phyloP scores from a whole-genome alignment of 176 grass and related monocot genomes.

The Carex myosuroides region DNA sequence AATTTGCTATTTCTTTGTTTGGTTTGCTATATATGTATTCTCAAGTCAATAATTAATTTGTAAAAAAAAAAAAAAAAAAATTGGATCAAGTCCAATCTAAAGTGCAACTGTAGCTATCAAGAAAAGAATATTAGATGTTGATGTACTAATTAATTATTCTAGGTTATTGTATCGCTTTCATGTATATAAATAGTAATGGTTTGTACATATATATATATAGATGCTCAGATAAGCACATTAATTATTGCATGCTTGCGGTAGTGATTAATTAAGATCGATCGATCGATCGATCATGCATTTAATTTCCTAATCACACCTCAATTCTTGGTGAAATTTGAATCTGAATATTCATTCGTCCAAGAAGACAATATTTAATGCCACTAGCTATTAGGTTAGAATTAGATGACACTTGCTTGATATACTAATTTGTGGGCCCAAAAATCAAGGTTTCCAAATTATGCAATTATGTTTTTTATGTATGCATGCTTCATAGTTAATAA shows the following conservation, averaged over 20 bases:
- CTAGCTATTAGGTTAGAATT: not conserved
- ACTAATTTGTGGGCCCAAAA: not conserved
- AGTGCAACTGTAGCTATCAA: constrained; percentile 4
- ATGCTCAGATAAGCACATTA: not conserved
- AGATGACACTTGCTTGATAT: not conserved
- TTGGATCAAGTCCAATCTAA: not conserved
- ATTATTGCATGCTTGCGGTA: not conserved
- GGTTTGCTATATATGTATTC: not conserved
- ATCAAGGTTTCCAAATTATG: not conserved
- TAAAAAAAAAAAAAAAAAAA: not conserved
- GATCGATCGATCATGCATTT: not conserved
- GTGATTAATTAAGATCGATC: not conserved
- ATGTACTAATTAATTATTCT: not conserved
- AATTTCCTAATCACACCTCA: too few species aligned
- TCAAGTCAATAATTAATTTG: not conserved
- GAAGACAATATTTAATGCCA: not conserved
- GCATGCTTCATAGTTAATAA: too few species aligned
- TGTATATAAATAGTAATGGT: not conserved
- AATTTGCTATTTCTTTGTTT: too few species aligned
- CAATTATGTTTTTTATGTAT: too few species aligned
- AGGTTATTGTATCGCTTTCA: not conserved
- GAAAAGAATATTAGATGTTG: constrained; percentile 13
- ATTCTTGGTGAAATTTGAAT: too few species aligned
- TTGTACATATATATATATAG: not conserved
- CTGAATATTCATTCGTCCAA: too few species aligned